Conservation (phyloP, 208 protist genomes). For the Crithidia brevicula region DNA sequence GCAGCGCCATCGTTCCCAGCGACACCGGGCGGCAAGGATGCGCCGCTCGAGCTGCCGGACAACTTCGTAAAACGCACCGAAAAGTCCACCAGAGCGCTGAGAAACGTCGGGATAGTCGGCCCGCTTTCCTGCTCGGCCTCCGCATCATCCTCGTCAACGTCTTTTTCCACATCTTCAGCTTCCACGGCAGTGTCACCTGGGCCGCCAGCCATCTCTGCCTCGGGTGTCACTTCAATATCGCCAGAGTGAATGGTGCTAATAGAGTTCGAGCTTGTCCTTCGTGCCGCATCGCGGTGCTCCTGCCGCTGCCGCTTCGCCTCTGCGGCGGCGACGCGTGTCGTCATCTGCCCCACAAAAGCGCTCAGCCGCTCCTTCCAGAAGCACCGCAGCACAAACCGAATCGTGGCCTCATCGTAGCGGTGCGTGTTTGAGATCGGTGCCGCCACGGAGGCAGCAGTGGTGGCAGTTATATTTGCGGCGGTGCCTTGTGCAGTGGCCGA, state of each 20-base stretch:
- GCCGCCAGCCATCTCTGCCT: no score
- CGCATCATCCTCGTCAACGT: conserved; percentile 18
- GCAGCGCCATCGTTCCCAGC: background rate
- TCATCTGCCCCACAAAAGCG: conserved; percentile 63
- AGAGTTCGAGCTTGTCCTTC: background rate
- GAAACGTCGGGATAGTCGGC: conserved; percentile 35
- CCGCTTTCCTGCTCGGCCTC: conserved; percentile 13
- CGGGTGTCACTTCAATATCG: no score
- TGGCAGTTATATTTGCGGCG: background rate
- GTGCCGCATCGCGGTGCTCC: background rate
- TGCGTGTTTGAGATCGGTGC: conserved; percentile 39
- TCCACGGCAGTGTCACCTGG: no score
- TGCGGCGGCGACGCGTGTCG: background rate
- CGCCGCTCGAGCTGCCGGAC: background rate
- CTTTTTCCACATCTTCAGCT: background rate
- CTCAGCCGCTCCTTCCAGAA: conserved; percentile 76
- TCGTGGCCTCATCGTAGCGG: conserved; percentile 60
- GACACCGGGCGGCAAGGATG: background rate
- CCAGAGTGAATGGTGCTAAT: background rate
- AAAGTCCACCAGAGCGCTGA: conserved; percentile 62
- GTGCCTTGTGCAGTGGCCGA: background rate
- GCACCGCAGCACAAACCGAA: conserved; percentile 74
- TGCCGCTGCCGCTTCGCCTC: background rate
- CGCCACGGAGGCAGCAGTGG: background rate
- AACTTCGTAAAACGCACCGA: conserved; percentile 27